Base-by-base conservation (phyloP, 2,329 filamentous ascomycete genomes). In the Thielaviopsis euricoi region DNA sequence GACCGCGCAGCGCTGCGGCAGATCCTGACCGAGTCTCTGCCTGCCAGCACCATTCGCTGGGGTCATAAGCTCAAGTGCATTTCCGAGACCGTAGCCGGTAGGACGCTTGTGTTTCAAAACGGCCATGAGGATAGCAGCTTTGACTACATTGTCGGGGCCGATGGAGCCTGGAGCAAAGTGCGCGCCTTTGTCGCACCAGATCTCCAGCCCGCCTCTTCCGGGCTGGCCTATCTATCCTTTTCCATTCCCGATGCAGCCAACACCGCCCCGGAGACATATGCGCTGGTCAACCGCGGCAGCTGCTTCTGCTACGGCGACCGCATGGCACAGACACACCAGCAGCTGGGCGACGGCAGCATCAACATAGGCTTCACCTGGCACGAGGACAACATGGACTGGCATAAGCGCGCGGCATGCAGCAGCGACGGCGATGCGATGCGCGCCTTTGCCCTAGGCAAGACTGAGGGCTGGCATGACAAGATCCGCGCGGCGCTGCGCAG, bases 321-420 rank as follows among this genome's bases (percentile, higher is more conserved):
- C 10, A 67, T 70, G 55, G 68, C 70, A 40, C 58, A 79, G 13
- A 62, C 66, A 3, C 58, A 71, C 13, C 66, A 71, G 56, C 69
- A 72, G 21, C 67, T 73, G 65, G 78, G 78, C 40, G 73, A 79
- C 58, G 75, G 73, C 9, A 74, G 71, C 61, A 63, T 80, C 25
- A 67, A 68, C 57, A 65, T 75, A 62, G 71, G 67, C 55, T 64
- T 70, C 12, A 64, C 67, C 15, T 69, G 69, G 17, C 69, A 71
- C 2, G 69, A 73, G 43, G 66, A 70, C 49, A 65, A 72, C 19
- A 65, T 67, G 48, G 64, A 71, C 40, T 74, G 71, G 72, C 64
- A 63, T 58, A 62, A 64, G 0, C 64, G 67, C 13, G 71, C 69
- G 3, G 37, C 13, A 3, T 76, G 73, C 61, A 72, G 70, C 2